These are phyloP conservation scores for Penicillium paradoxum DNA, from an alignment of 495 filamentous ascomycete genomes.

Conservation along the genomic window DNA sequence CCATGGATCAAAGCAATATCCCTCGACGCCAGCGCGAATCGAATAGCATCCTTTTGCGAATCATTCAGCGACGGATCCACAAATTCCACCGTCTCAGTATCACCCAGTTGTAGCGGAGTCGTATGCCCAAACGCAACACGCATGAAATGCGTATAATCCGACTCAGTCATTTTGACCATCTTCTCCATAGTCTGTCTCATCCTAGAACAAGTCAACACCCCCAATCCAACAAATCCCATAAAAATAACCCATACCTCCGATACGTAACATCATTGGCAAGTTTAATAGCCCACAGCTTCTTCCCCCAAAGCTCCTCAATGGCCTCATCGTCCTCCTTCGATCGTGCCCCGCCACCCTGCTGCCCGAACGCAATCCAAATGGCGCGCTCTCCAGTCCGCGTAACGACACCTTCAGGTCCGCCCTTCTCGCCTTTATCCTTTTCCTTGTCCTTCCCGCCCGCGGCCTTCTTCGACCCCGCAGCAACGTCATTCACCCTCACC, in stretches of 20 bases:
- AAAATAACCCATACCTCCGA: slow-evolving; percentile 54
- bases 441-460: slow-evolving; percentile 60
- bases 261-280: slow-evolving; percentile 93
- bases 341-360: slow-evolving; percentile 46
- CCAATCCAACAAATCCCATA: not conserved
- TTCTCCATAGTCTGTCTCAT: slow-evolving; percentile 88
- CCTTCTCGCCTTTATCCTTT: slow-evolving; percentile 52
- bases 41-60: slow-evolving; percentile 85
- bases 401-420: slow-evolving; percentile 77
- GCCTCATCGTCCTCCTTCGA: slow-evolving; percentile 54
- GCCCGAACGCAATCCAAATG: slow-evolving; percentile 65
- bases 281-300: slow-evolving; percentile 75
- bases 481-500: slow-evolving; percentile 73
- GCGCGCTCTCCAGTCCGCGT: slow-evolving; percentile 56
- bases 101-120: slow-evolving; percentile 35
- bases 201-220: slow-evolving; percentile 36
- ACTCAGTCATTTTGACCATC: slow-evolving; percentile 65
- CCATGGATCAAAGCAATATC: slow-evolving; percentile 95
- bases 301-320: slow-evolving; percentile 54
- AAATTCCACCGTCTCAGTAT: slow-evolving; percentile 65
- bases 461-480: slow-evolving; percentile 58
- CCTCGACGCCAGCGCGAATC: slow-evolving; percentile 74
- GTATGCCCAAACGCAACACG: slow-evolving; percentile 73
- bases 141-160: slow-evolving; percentile 69
- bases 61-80: slow-evolving; percentile 77